Conservation (phyloP, 768 basidiomycete species). For the Galerina marginata region DNA sequence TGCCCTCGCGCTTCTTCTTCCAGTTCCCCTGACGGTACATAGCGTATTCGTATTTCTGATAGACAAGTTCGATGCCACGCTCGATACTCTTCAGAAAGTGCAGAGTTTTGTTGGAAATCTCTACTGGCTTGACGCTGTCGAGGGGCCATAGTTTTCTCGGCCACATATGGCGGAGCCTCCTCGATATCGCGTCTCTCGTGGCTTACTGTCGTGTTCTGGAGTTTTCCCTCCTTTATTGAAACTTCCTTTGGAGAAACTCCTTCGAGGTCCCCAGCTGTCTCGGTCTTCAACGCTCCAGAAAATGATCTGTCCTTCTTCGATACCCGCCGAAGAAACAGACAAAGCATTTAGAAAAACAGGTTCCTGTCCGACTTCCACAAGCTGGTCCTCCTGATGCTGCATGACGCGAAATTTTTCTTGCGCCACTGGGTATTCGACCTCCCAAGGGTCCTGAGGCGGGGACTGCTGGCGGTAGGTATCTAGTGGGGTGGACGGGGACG, state of each 20-base stretch:
- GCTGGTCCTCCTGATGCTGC: not conserved
- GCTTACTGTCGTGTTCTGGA: not conserved
- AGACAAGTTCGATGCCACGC: slow-evolving; percentile 1
- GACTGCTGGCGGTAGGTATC: slow-evolving; percentile 1
- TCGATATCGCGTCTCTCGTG: not conserved
- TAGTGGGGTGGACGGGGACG: not conserved
- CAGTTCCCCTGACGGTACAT: not conserved
- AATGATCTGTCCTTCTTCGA: not conserved
- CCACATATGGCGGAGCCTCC: slow-evolving; percentile 23
- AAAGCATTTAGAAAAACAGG: not conserved
- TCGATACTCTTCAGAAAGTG: slow-evolving; percentile 10
- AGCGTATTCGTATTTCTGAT: not conserved
- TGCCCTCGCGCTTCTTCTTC: too few species aligned
- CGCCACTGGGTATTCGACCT: not conserved
- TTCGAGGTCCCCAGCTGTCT: not conserved
- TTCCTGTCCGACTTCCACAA: not conserved
- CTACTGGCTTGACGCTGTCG: slow-evolving; percentile 21
- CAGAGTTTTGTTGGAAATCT: slow-evolving; percentile 7
- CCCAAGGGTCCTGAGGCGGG: not conserved
- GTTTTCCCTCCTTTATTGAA: not conserved
- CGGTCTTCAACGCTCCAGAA: not conserved
- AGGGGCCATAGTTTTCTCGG: slow-evolving; percentile 33
- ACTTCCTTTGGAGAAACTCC: not conserved
- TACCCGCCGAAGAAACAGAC: not conserved
- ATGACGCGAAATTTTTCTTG: not conserved